Conservation (phyloP, 805 yeast genomes). For the Blastobotrys robertii region DNA sequence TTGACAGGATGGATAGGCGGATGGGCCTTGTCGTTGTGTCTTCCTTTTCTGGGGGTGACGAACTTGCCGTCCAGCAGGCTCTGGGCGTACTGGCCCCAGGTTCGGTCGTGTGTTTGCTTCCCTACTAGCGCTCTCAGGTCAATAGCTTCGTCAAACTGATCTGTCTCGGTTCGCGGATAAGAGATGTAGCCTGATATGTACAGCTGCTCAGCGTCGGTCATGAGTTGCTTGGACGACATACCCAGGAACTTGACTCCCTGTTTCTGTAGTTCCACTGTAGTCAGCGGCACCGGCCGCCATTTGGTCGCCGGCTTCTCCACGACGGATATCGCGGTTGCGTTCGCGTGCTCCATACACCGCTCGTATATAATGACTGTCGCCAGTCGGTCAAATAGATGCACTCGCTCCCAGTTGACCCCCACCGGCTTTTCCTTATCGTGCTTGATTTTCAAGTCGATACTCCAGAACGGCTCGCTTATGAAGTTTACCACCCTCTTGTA, state of each 20-base stretch:
- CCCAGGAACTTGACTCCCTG: conserved; percentile 68
- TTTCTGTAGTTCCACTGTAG: conserved; percentile 89
- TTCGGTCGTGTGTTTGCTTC: conserved; percentile 44
- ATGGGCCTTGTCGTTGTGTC: conserved; percentile 88
- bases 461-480: conserved; percentile 75
- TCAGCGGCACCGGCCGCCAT: conserved; percentile 79
- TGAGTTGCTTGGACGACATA: conserved; percentile 68
- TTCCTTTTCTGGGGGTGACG: conserved; percentile 67
- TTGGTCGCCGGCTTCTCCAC: conserved; percentile 59
- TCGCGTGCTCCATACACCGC: conserved; percentile 40
- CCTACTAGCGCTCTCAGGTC: conserved; percentile 52
- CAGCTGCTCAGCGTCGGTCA: conserved; percentile 69
- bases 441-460: conserved; percentile 41
- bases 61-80: conserved; percentile 38
- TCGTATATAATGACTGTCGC: conserved; percentile 58
- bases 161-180: conserved; percentile 97
- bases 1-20: conserved; percentile 92
- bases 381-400: conserved; percentile 62
- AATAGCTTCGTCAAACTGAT: conserved; percentile 68
- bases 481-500: conserved; percentile 66
- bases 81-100: conserved; percentile 69
- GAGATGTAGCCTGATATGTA: conserved; percentile 82
- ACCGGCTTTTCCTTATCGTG: conserved; percentile 19
- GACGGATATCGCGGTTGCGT: background rate
- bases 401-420: conserved; percentile 61